Conservation (phyloP, 176 grass and related monocot genomes). For the Oryza brachyantha region DNA sequence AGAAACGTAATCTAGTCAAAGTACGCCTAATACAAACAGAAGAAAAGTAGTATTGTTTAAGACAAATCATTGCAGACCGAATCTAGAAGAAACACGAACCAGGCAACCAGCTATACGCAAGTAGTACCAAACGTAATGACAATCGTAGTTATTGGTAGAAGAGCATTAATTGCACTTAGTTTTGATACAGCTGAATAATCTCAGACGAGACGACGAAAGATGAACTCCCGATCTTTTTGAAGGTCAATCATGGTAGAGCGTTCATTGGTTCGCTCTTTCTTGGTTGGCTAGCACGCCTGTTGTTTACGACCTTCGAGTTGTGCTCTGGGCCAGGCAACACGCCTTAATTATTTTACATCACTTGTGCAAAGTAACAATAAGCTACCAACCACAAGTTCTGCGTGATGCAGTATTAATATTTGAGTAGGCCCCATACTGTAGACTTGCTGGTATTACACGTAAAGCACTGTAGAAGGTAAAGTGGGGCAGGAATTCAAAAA, state of each 20-base stretch:
- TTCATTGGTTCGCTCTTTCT: neutral
- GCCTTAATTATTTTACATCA: neutral
- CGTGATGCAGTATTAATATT: slow-evolving; percentile 22
- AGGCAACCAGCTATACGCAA: neutral
- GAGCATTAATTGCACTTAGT: neutral
- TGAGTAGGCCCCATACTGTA: neutral
- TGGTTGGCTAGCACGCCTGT: neutral
- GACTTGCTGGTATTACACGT: slow-evolving; percentile 8
- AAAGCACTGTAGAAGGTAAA: neutral
- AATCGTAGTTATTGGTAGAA: neutral
- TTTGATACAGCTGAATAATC: slow-evolving; percentile 2
- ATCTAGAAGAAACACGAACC: neutral
- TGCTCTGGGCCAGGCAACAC: neutral
- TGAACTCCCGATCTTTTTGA: neutral
- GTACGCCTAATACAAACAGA: slow-evolving; percentile 34
- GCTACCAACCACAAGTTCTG: slow-evolving; percentile 24
- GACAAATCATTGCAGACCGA: neutral
- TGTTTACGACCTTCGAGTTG: neutral
- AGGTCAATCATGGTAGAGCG: neutral
- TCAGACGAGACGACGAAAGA: neutral
- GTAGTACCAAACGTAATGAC: too few relatives aligned
- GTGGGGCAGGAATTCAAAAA: neutral
- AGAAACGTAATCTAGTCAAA: slow-evolving; percentile 21
- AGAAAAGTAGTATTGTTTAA: neutral
- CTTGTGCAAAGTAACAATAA: neutral